These are phyloP conservation scores for Xylaria arbuscula DNA, from an alignment of 2,329 filamentous ascomycete species.

Conservation along the genomic window DNA sequence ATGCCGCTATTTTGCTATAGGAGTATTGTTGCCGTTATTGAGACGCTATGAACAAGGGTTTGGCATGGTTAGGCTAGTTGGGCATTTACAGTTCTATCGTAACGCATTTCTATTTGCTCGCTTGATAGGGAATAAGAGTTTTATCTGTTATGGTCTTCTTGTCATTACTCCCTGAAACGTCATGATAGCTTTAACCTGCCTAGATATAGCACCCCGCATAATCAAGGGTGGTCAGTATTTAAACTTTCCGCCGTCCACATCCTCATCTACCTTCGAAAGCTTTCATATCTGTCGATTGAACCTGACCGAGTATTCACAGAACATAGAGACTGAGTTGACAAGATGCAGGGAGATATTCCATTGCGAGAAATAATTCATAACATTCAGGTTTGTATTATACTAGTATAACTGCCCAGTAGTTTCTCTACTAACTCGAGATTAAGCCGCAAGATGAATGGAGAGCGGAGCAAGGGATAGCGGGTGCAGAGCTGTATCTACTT, in stretches of 20 bases:
- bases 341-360: conserved; percentile 43
- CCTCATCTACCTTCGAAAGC: neutral
- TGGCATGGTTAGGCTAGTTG: neutral
- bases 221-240: neutral
- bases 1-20: neutral
- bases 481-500: conserved; percentile 40
- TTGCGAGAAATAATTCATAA: conserved; percentile 37
- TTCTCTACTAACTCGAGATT: conserved; percentile 3
- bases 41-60: neutral
- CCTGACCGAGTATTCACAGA: neutral
- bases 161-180: neutral
- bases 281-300: neutral
- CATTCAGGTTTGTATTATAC: conserved; percentile 35
- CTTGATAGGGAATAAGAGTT: conserved; percentile 7
- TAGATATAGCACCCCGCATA: conserved; percentile 8
- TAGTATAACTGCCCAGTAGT: neutral
- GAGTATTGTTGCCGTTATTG: conserved; percentile 17
- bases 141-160: conserved; percentile 1
- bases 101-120: conserved; percentile 10
- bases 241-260: conserved; percentile 11
- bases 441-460: conserved; percentile 44
- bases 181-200: neutral
- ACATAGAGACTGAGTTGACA: neutral
- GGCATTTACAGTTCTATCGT: neutral
- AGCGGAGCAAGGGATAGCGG: conserved; percentile 42